Percentiles rank a stretch among this genome's conserved stretches.
These are phyloP conservation scores for Neonectria sp. DNA, from an alignment of 2,329 filamentous ascomycete genomes.

Conservation along the genomic window DNA sequence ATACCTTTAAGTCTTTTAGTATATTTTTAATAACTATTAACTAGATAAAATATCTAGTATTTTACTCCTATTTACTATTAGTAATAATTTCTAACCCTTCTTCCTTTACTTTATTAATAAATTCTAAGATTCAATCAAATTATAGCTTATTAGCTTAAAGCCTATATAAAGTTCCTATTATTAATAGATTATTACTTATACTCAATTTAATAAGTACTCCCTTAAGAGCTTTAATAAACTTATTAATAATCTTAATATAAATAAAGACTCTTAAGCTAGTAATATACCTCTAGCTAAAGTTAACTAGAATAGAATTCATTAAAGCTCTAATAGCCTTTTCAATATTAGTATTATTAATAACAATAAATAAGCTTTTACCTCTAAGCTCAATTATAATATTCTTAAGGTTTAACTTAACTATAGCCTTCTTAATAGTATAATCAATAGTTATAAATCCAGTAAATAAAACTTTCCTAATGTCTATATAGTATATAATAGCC, in stretches of 20 bases:
- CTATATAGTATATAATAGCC: conserved; percentile 4
- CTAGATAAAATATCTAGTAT: conserved; percentile 79
- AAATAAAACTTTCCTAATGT: conserved; percentile 53
- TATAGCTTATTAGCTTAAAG: neutral
- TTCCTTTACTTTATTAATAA: neutral
- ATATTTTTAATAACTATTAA: conserved; percentile 77
- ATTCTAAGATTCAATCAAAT: neutral
- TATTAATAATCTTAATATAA: neutral
- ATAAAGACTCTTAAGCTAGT: conserved; percentile 12
- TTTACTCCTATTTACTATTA: conserved; percentile 41
- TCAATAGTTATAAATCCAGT: conserved; percentile 55
- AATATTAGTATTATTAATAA: conserved; percentile 76
- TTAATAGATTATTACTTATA: neutral
- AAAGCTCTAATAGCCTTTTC: conserved; percentile 1
- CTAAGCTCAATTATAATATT: conserved; percentile 83
- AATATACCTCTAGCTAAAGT: conserved; percentile 1
- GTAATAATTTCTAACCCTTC: neutral
- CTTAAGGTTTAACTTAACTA: conserved; percentile 78
- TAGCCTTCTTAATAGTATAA: conserved; percentile 57
- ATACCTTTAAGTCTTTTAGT: conserved; percentile 68
- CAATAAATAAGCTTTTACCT: conserved; percentile 81
- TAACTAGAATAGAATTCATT: neutral
- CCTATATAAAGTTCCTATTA: neutral
- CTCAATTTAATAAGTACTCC: neutral
- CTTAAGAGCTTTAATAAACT: neutral